Evolutionary conservation across 1,139 yeast genomes (phyloP), one percentile per base, ranked within the genome.

Genomic region (Debaryomyces fabryi): DNA sequence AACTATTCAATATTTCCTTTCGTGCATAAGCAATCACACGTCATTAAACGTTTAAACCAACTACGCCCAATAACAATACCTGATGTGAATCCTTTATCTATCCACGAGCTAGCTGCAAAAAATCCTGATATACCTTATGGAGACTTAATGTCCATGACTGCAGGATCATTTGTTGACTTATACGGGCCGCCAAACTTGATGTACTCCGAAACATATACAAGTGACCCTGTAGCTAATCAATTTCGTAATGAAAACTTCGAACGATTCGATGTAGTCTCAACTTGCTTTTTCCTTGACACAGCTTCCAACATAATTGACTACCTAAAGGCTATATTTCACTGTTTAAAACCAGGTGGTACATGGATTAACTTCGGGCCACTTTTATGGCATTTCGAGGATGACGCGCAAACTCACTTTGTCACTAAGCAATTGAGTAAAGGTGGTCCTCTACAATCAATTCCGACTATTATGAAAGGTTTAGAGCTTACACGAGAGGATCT

Each of bases 301-400:
- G 85, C 93, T 0, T 72, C 82, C 15, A 87, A 90, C 59, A 72
- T 90, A 16, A 74, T 89, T 39, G 88, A 86, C 45, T 89, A 90
- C 52, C 53, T 91, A 39, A 77, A 74, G 48, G 71, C 89, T 0
- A 79, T 91, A 1, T 62, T 72, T 16, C 73, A 83, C 52, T 71
- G 81, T 18, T 62, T 89, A 48, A 71, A 71, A 42, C 63, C 71
- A 0, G 79, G 79, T 6, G 96, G 95, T 0, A 55, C 69, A 12
- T 90, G 97, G 96, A 73, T 89, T 48, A 91, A 91, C 63, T 81
- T 86, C 58, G 97, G 97, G 0, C 97, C 97, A 0, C 68, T 90
- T 24, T 66, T 87, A 46, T 90, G 96, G 95, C 97, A 91, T 65
- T 86, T 81, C 60, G 96, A 88, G 58, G 82, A 81, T 47, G 81